phyloP scores from a whole-genome alignment of 805 yeast species.

The Metschnikowia similis region DNA sequence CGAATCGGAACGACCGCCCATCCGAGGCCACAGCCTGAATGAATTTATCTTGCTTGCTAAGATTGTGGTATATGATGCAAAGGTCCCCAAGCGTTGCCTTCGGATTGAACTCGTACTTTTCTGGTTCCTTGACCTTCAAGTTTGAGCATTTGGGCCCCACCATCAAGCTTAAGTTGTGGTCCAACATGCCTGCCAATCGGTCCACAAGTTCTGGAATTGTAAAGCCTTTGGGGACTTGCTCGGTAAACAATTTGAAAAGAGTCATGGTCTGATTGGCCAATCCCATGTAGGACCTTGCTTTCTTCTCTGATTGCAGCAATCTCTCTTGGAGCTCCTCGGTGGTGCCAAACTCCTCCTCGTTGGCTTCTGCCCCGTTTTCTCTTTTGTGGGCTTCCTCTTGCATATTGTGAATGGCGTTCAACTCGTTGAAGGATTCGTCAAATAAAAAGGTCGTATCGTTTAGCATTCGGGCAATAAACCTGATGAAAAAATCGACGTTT shows the following conservation, averaged over 20 bases:
- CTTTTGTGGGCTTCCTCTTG: slow-evolving; percentile 62
- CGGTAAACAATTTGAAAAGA: slow-evolving; percentile 75
- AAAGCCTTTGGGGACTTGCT: slow-evolving; percentile 83
- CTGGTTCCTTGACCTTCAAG: slow-evolving; percentile 80
- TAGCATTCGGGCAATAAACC: slow-evolving; percentile 90
- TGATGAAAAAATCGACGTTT: slow-evolving; percentile 78
- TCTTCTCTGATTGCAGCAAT: slow-evolving; percentile 61
- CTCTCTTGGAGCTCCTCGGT: slow-evolving; percentile 58
- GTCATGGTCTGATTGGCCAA: slow-evolving; percentile 78
- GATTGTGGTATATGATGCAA: slow-evolving; percentile 70
- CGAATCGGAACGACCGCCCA: slow-evolving; percentile 77
- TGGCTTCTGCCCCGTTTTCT: slow-evolving; percentile 25
- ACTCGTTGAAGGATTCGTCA: slow-evolving; percentile 83
- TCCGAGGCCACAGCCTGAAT: slow-evolving; percentile 82
- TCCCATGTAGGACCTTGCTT: slow-evolving; percentile 78
- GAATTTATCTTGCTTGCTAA: slow-evolving; percentile 62
- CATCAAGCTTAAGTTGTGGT: slow-evolving; percentile 84
- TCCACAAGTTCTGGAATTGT: slow-evolving; percentile 87
- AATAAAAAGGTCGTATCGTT: slow-evolving; percentile 89
- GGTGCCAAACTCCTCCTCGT: slow-evolving; percentile 44
- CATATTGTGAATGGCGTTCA: slow-evolving; percentile 70
- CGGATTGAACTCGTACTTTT: slow-evolving; percentile 79
- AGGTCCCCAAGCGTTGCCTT: slow-evolving; percentile 62
- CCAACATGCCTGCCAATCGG: slow-evolving; percentile 91
- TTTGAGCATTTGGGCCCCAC: slow-evolving; percentile 94